Percentiles rank a stretch among this genome's conserved stretches.
Conservation (phyloP, 495 filamentous ascomycete genomes). For the Opeltia flavorubescens region DNA sequence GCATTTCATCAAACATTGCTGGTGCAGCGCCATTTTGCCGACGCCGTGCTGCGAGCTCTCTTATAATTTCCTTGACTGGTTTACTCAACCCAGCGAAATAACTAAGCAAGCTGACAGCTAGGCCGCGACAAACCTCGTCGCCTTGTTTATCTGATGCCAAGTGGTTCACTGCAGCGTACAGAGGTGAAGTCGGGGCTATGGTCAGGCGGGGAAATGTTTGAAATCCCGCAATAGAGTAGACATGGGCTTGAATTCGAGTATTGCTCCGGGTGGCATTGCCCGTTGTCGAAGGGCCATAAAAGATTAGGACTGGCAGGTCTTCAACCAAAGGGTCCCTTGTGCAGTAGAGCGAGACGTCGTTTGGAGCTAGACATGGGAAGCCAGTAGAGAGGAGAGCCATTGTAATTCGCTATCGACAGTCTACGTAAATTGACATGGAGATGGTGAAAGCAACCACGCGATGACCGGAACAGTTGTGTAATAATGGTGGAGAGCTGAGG, state of each 20-base stretch:
- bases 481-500: not conserved
- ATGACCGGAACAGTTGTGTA: not conserved
- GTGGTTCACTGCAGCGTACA: conserved; percentile 81
- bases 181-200: conserved; percentile 84
- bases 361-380: conserved; percentile 7
- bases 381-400: conserved; percentile 4
- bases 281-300: conserved; percentile 73
- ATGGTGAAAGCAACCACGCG: not conserved
- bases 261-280: conserved; percentile 73
- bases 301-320: conserved; percentile 48
- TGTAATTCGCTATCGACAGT: not conserved
- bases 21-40: conserved; percentile 29
- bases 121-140: conserved; percentile 72
- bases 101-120: conserved; percentile 83
- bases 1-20: conserved; percentile 72
- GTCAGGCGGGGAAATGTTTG: conserved; percentile 80
- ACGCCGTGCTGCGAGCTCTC: conserved; percentile 16
- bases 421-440: not conserved
- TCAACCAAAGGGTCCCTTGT: conserved; percentile 11
- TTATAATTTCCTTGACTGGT: conserved; percentile 46
- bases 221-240: conserved; percentile 78
- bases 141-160: conserved; percentile 90
- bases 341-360: conserved; percentile 11
- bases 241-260: conserved; percentile 82
- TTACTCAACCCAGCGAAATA: conserved; percentile 84